Percentiles rank a stretch among this genome's conserved stretches.
These are phyloP conservation scores for Ogataea degrootiae DNA, from an alignment of 805 yeast genomes.

Conservation along the genomic window DNA sequence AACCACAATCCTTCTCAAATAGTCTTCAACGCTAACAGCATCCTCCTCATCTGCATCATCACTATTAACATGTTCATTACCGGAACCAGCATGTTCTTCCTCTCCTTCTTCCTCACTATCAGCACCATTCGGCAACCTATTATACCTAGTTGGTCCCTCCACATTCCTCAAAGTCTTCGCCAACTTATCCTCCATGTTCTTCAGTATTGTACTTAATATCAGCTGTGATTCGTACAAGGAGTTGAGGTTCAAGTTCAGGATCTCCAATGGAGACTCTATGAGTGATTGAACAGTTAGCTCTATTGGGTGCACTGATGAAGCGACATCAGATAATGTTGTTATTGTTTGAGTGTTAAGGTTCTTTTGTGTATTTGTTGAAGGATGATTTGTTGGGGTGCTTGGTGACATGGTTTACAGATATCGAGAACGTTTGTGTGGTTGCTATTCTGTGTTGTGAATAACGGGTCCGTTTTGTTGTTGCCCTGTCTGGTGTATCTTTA, in stretches of 20 bases:
- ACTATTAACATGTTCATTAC: background rate
- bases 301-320: slow-evolving; percentile 47
- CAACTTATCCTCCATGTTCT: slow-evolving; percentile 34
- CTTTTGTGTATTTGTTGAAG: background rate
- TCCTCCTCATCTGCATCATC: slow-evolving; percentile 12
- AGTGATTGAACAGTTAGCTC: slow-evolving; percentile 56
- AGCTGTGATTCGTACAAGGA: slow-evolving; percentile 53
- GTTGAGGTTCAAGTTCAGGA: slow-evolving; percentile 44
- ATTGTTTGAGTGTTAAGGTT: background rate
- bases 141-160: background rate
- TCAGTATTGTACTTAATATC: slow-evolving; percentile 45
- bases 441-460: too few relatives aligned
- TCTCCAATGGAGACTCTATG: slow-evolving; percentile 50
- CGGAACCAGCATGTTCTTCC: background rate
- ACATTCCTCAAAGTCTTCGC: slow-evolving; percentile 11
- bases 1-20: slow-evolving; percentile 20
- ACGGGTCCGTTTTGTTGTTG: too few relatives aligned
- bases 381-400: background rate
- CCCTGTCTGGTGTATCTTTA: too few relatives aligned
- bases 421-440: too few relatives aligned
- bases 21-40: slow-evolving; percentile 15
- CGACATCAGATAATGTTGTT: background rate
- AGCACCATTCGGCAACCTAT: background rate
- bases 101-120: background rate
- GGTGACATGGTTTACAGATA: background rate